Evolutionary conservation across 1,284 basidiomycete genomes (phyloP), one percentile per base, ranked within the genome.

Genomic region (Ustilago shanxiensis): DNA sequence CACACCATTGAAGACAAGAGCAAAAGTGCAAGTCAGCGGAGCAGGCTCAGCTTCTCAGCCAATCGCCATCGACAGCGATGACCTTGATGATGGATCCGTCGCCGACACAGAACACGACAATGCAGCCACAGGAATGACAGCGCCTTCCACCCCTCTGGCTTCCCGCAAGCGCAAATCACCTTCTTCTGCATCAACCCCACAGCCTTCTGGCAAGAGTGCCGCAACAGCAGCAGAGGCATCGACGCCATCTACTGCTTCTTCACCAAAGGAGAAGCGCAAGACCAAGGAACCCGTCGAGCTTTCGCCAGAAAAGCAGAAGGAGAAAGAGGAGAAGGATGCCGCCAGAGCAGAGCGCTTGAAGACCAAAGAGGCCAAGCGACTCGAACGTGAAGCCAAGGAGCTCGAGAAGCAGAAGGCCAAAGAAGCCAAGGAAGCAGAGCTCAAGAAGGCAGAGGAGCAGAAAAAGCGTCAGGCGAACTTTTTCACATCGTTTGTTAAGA

Each of bases 391-490:
- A 60, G 71, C 65, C 22, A 78, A 79, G 47, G 74, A 49, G 37
- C 81, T 60, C 82, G 88, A 63, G 87, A 89, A 61, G 60, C 64
- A 75, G 44, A 79, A 75, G 35, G 66, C 72, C 5, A 80, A 81
- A 50, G 81, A 81, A 57, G 79, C 66, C 24, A 84, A 77, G 52
- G 79, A 76, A 75, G 80, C 74, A 0, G 79, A 82, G 56, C 60
- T 56, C 13, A 73, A 91, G 74, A 91, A 90, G 70, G 86, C 85
- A 44, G 89, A 89, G 4, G 67, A 79, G 59, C 55, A 51, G 14
- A 77, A 77, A 54, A 68, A 78, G 60, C 73, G 75, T 37, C 68
- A 77, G 13, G 80, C 72, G 47, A 81, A 66, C 49, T 74, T 84
- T 39, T 75, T 85, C 55, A 81, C 76, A 8, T 74, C 77, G 7